Evolutionary conservation across 202 grass and related monocot genomes (phyloP), one percentile per base, ranked within the genome.

Genomic region (Elaeis oleifera): DNA sequence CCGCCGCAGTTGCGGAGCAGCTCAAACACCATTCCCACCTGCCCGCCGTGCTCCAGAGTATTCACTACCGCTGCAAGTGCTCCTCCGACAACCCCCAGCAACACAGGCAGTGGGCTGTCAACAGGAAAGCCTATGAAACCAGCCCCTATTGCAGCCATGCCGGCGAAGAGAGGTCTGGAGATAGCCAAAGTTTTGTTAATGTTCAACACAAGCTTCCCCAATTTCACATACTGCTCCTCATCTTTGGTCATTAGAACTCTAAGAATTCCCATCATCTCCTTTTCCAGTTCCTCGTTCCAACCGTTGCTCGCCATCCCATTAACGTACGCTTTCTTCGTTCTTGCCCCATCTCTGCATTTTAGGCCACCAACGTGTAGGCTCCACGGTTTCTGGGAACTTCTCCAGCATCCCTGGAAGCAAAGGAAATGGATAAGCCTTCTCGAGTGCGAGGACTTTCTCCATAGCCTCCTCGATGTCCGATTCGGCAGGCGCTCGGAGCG

Each of bases 1-100:
- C 89, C 84, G 1, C 76, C 65, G 17, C 55, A 59, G 73, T 88
- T 95, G 11, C 84, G 73, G 55, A 19, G 50, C 44, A 88, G 21
- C 72, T 95, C 89, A 67, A 88, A 95, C 51, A 95, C 67, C 84
- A 88, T 95, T 26, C 84, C 84, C 13, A 85, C 23, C 63, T 87
- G 89, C 51, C 74, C 56, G 5, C 72, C 84, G 29, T 88, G 89
- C 67, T 81, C 78, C 18, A 82, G 58, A 23, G 81, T 88, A 62
- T 83, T 86, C 48, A 51, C 76, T n/a, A 64, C 63, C 4, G 79
- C 64, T 19, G 85, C 81, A 20, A 87, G 62, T 14, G 73, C 68
- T 8, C 81, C 79, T 54, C 76, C 79, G 13, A 82, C 18, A 0
- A 67, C 60, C 19, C 72, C 74, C 0, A 25, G 53, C 8, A 71